phyloP scores from a whole-genome alignment of 306 rosid species.

The Quercus engelmannii region DNA sequence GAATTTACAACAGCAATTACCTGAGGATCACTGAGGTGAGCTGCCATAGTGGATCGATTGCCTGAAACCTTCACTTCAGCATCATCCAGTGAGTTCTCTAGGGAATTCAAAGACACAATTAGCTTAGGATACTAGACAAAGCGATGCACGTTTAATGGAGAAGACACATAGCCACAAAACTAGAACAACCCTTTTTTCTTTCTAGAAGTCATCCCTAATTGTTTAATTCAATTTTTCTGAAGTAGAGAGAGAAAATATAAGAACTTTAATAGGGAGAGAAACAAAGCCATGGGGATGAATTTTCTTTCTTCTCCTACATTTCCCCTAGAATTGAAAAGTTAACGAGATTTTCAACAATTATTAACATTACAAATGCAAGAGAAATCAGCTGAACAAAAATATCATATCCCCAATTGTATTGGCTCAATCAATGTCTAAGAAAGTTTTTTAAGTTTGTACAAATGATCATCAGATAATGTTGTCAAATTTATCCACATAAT shows the following conservation, averaged over 20 bases:
- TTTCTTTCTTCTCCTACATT: not conserved
- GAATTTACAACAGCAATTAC: constrained; percentile 23
- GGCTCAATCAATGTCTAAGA: no score
- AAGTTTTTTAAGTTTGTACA: no score
- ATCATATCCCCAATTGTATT: no score
- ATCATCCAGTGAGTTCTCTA: constrained; percentile 44
- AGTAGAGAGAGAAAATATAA: not conserved
- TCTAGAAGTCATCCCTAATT: not conserved
- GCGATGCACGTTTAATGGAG: not conserved
- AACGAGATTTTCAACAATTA: no score
- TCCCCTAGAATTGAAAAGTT: not conserved
- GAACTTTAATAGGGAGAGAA: not conserved
- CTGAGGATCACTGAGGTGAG: constrained; percentile 55
- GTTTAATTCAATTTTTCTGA: not conserved
- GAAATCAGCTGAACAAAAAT: no score
- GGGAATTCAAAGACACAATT: constrained; percentile 20
- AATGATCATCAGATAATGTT: no score
- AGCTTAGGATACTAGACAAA: constrained; percentile 1
- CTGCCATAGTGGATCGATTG: constrained; percentile 46
- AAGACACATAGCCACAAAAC: not conserved
- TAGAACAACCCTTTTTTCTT: not conserved
- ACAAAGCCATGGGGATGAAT: not conserved
- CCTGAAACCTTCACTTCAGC: constrained; percentile 40
- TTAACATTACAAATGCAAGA: no score
- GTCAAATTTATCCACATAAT: no score